Evolutionary conservation across 495 filamentous ascomycete genomes (phyloP).

Genomic region (Penicillium ucsense): DNA sequence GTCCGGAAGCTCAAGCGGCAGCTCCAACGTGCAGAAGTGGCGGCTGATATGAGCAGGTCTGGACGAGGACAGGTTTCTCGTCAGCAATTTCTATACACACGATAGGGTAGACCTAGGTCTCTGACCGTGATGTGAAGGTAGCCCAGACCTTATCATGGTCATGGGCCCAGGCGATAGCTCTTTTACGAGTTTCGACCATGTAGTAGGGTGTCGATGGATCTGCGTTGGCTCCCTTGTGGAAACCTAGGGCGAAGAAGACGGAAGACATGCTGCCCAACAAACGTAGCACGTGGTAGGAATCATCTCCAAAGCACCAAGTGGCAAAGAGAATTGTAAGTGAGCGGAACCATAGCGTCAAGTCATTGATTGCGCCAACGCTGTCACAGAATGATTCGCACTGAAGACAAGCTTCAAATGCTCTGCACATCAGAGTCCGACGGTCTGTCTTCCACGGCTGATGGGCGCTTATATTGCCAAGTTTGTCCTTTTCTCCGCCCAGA

Average conservation of each 20-base stretch:
- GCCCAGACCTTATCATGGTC: conserved; percentile 3
- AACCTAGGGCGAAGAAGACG: conserved; percentile 4
- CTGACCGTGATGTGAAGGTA: background rate
- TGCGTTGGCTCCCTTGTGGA: background rate
- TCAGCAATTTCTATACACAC: too few species aligned
- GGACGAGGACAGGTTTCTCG: too few species aligned
- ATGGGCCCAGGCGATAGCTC: conserved; percentile 4
- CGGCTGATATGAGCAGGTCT: conserved; percentile 5
- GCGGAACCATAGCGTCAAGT: conserved; percentile 2
- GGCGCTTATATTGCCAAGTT: background rate
- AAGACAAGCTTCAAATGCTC: conserved; percentile 2
- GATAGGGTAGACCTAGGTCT: too few species aligned
- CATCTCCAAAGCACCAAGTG: conserved; percentile 6
- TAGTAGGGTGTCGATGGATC: conserved; percentile 2
- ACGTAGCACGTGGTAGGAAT: conserved; percentile 5
- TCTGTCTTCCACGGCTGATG: conserved; percentile 4
- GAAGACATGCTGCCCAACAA: conserved; percentile 2
- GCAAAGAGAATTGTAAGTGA: background rate
- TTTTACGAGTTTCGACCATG: conserved; percentile 2
- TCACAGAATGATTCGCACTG: conserved; percentile 6
- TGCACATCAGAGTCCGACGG: conserved; percentile 4
- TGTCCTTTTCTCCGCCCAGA: conserved; percentile 4
- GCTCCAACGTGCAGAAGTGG: conserved; percentile 2
- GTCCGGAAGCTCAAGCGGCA: conserved; percentile 3
- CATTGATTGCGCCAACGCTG: conserved; percentile 2